Evolutionary conservation across 2,329 filamentous ascomycete genomes (phyloP).

Genomic region (Xylaria sp.): DNA sequence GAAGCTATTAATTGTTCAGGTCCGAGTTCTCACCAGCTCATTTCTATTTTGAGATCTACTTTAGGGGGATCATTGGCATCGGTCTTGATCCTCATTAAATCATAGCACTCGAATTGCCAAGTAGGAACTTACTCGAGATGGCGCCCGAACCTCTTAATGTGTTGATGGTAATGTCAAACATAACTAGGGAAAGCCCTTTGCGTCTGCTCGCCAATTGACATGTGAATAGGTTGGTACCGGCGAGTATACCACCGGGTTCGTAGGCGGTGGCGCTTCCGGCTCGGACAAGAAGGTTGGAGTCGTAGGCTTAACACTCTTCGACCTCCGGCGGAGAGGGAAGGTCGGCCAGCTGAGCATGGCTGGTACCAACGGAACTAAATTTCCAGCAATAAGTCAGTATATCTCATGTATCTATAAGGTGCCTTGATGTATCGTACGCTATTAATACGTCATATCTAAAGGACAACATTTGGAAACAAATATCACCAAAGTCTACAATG

Average conservation of each 20-base stretch:
- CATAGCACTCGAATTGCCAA: background rate
- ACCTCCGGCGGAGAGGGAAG: slow-evolving; percentile 87
- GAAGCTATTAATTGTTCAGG: background rate
- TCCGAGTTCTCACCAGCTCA: background rate
- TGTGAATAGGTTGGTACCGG: slow-evolving; percentile 79
- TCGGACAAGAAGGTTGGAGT: slow-evolving; percentile 98
- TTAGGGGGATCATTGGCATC: background rate
- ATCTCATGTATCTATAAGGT: background rate
- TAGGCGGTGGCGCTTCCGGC: slow-evolving; percentile 81
- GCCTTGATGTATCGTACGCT: background rate
- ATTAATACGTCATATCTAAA: slow-evolving; percentile 48
- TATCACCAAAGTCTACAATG: slow-evolving; percentile 88
- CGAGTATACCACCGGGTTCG: slow-evolving; percentile 96
- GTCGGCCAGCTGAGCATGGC: slow-evolving; percentile 89
- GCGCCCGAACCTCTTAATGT: slow-evolving; percentile 65
- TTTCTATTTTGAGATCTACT: background rate
- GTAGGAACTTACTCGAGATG: slow-evolving; percentile 23
- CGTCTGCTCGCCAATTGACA: slow-evolving; percentile 34
- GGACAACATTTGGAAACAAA: slow-evolving; percentile 87
- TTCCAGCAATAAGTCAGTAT: slow-evolving; percentile 83
- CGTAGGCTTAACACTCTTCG: slow-evolving; percentile 88
- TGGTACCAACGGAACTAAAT: slow-evolving; percentile 88
- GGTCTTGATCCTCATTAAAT: background rate
- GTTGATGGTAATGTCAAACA: slow-evolving; percentile 66
- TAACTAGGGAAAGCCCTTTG: background rate